phyloP scores from a whole-genome alignment of 352 stramenopile species.

The Pythium oligandrum region DNA sequence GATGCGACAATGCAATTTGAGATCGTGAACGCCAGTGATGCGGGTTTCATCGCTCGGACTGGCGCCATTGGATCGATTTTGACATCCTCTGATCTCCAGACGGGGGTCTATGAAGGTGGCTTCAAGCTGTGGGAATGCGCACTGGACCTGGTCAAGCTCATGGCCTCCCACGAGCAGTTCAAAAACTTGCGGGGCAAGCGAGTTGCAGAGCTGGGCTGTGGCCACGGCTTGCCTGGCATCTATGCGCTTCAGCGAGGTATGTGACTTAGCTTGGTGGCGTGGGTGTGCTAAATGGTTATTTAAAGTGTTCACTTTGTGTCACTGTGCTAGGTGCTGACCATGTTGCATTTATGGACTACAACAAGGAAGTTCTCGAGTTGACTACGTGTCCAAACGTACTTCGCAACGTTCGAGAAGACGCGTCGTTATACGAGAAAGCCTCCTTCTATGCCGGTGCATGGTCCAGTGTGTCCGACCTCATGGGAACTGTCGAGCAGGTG shows the following conservation, averaged over 20 bases:
- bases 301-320: neutral
- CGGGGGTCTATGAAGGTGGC: conserved; percentile 79
- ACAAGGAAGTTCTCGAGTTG: conserved; percentile 84
- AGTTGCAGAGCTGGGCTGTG: conserved; percentile 77
- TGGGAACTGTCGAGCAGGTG: conserved; percentile 33
- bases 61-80: conserved; percentile 63
- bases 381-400: conserved; percentile 76
- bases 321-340: conserved; percentile 36
- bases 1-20: conserved; percentile 28
- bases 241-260: conserved; percentile 61
- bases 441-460: conserved; percentile 79
- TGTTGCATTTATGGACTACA: conserved; percentile 85
- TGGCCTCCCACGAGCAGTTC: conserved; percentile 20
- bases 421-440: conserved; percentile 26
- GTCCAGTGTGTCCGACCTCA: conserved; percentile 50
- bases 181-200: conserved; percentile 19
- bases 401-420: conserved; percentile 30
- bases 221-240: conserved; percentile 74
- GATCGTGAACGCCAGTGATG: conserved; percentile 57
- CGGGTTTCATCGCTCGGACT: conserved; percentile 41
- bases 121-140: conserved; percentile 87
- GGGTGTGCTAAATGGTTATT: neutral
- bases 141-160: conserved; percentile 55
- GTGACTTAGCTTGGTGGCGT: neutral
- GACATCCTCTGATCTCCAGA: conserved; percentile 68